These are phyloP conservation scores for Suillus spraguei DNA, from an alignment of 768 basidiomycete species.

Conservation along the genomic window DNA sequence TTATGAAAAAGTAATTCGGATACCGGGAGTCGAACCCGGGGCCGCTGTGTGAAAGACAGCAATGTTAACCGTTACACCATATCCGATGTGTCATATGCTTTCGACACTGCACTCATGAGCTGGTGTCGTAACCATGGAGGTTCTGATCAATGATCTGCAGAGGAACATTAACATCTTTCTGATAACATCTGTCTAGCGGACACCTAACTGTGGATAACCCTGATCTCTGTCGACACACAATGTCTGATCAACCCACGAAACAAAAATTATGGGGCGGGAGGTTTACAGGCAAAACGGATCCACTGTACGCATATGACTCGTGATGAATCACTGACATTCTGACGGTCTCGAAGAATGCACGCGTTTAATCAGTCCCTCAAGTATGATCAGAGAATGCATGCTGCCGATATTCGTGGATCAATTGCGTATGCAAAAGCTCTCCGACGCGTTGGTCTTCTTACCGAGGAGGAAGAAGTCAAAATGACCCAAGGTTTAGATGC, in stretches of 20 bases:
- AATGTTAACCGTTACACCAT: slow-evolving; percentile 24
- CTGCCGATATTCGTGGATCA: slow-evolving; percentile 89
- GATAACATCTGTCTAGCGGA: neutral
- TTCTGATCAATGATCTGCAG: neutral
- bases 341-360: slow-evolving; percentile 74
- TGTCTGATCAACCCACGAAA: slow-evolving; percentile 48
- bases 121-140: neutral
- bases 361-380: slow-evolving; percentile 95
- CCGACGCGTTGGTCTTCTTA: slow-evolving; percentile 78
- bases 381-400: slow-evolving; percentile 94
- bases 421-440: slow-evolving; percentile 95
- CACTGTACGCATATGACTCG: slow-evolving; percentile 20
- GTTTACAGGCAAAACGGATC: slow-evolving; percentile 89
- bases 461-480: slow-evolving; percentile 68
- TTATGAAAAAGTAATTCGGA: slow-evolving; percentile 16
- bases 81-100: slow-evolving; percentile 10
- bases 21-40: slow-evolving; percentile 24
- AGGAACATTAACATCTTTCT: neutral
- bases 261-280: slow-evolving; percentile 89
- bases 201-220: neutral
- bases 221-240: slow-evolving; percentile 19
- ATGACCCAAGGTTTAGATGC: slow-evolving; percentile 73
- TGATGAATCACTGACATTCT: slow-evolving; percentile 4
- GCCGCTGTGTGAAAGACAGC: slow-evolving; percentile 25
- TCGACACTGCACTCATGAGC: neutral